Conservation (phyloP, 305 asterid species). For the Plantago coronopus region DNA sequence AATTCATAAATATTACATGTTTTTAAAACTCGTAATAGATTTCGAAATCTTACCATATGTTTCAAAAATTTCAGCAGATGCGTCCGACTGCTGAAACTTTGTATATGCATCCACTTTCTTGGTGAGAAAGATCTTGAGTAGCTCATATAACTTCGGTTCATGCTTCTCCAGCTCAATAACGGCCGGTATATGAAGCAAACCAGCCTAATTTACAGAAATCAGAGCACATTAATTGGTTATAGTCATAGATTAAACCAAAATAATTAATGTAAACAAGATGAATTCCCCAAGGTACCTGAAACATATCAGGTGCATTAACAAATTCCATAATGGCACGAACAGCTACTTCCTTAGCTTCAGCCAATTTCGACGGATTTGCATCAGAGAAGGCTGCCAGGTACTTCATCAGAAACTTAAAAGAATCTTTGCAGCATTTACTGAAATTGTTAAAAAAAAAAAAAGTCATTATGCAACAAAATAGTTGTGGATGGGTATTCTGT, state of each 20-base stretch:
- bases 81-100: conserved; percentile 57
- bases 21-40: neutral
- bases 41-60: conserved; percentile 45
- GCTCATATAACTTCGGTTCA: conserved; percentile 53
- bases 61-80: conserved; percentile 43
- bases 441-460: conserved; percentile 10
- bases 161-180: conserved; percentile 83
- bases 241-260: neutral
- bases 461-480: no score
- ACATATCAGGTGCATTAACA: conserved; percentile 79
- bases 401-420: conserved; percentile 68
- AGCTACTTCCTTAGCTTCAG: conserved; percentile 86
- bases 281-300: conserved; percentile 52
- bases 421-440: conserved; percentile 72
- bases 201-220: conserved; percentile 46
- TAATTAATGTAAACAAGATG: neutral
- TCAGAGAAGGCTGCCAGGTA: conserved; percentile 74
- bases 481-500: no score
- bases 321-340: conserved; percentile 65
- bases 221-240: neutral
- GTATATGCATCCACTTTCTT: conserved; percentile 73
- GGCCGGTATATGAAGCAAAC: conserved; percentile 73
- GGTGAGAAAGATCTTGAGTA: conserved; percentile 70
- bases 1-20: conserved; percentile 5
- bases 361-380: conserved; percentile 50